phyloP scores from a whole-genome alignment of 345 rosid genomes.

The Punica granatum region DNA sequence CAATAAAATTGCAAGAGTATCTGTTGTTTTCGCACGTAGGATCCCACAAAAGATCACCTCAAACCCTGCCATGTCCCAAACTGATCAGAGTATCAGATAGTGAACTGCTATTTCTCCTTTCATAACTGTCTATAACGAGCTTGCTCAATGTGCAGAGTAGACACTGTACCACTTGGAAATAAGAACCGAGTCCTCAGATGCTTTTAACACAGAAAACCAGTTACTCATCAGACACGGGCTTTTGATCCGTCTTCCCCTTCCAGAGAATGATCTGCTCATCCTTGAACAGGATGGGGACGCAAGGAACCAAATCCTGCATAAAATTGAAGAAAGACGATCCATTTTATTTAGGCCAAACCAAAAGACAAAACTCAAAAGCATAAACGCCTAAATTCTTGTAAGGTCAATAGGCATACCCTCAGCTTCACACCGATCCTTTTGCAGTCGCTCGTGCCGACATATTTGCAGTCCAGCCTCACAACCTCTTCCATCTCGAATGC shows the following conservation, averaged over 20 bases:
- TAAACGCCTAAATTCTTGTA: background rate
- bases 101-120: background rate
- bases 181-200: background rate
- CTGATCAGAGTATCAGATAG: background rate
- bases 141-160: background rate
- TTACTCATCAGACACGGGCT: background rate
- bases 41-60: too few species aligned
- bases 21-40: too few species aligned
- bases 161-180: background rate
- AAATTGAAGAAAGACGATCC: background rate
- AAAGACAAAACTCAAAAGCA: background rate
- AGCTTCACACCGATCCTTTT: slow-evolving; percentile 80
- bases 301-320: slow-evolving; percentile 79
- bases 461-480: slow-evolving; percentile 72
- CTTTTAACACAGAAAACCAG: background rate
- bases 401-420: slow-evolving; percentile 30
- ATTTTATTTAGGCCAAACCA: background rate
- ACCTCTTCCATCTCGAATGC: slow-evolving; percentile 61
- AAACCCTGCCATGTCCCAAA: too few species aligned
- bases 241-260: slow-evolving; percentile 43
- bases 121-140: background rate
- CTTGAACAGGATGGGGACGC: slow-evolving; percentile 75
- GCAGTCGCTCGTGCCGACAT: slow-evolving; percentile 77
- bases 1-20: background rate
- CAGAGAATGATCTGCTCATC: slow-evolving; percentile 84